Percentiles rank a stretch among this genome's conserved stretches.
Evolutionary conservation across 371 early-diverging fungal genomes (phyloP).

Genomic region (Thermomucor indicae-seudaticae): DNA sequence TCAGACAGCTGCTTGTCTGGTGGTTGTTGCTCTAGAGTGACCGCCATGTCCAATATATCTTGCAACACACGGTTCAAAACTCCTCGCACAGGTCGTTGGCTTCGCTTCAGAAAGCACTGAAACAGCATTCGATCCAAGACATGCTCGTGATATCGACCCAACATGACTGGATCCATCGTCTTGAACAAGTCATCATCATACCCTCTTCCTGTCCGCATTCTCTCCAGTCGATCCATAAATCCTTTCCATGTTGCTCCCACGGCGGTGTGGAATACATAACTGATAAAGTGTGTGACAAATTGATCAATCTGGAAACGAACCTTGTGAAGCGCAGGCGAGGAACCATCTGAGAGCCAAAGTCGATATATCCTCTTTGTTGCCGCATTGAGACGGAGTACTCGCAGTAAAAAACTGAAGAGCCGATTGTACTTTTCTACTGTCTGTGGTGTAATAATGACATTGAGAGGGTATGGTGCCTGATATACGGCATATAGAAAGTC

Average conservation of each 20-base stretch:
- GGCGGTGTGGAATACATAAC: constrained; percentile 41
- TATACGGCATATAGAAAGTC: constrained; percentile 50
- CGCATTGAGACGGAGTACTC: constrained; percentile 27
- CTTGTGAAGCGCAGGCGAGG: constrained; percentile 11
- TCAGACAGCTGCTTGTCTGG: constrained; percentile 10
- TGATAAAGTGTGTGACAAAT: constrained; percentile 35
- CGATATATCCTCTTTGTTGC: constrained; percentile 29
- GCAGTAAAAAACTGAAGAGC: constrained; percentile 46
- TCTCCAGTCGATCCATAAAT: constrained; percentile 34
- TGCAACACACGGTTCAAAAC: constrained; percentile 30
- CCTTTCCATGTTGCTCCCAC: constrained; percentile 37
- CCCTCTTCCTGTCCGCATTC: too few species aligned
- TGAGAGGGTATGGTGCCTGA: constrained; percentile 40
- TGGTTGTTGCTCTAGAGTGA: constrained; percentile 3
- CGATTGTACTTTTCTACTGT: constrained; percentile 48
- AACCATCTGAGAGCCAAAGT: constrained; percentile 5
- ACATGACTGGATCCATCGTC: constrained; percentile 32
- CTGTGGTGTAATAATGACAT: constrained; percentile 34
- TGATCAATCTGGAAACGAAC: constrained; percentile 47
- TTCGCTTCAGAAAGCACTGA: constrained; percentile 46
- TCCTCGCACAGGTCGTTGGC: constrained; percentile 34
- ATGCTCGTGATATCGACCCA: constrained; percentile 44
- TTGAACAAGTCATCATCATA: constrained; percentile 7
- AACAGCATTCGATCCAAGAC: constrained; percentile 48
- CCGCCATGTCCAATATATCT: constrained; percentile 29